A percentile compares a stretch with the other conserved stretches of the same genome.
Conservation (phyloP, 2,329 filamentous ascomycete genomes). For the Diaporthe ampelina region DNA sequence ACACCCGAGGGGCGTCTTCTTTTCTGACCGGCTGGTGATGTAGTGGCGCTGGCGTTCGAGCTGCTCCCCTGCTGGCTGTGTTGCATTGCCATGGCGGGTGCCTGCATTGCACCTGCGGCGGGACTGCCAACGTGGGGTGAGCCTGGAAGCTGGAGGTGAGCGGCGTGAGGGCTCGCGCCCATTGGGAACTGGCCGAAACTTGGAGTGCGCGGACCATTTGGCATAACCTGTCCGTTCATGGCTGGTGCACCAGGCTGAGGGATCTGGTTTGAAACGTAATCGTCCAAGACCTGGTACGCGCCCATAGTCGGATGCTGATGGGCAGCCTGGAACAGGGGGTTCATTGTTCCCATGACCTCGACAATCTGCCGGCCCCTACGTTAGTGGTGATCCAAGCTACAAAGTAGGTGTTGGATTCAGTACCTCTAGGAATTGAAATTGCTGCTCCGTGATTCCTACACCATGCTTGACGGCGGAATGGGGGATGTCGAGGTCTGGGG, state of each 20-base stretch:
- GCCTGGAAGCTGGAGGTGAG: constrained; percentile 73
- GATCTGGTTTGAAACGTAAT: constrained; percentile 68
- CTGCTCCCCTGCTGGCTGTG: constrained; percentile 77
- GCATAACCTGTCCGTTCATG: constrained; percentile 65
- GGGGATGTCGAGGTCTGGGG: constrained; percentile 73
- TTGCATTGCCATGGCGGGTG: constrained; percentile 76
- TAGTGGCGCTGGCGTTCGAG: constrained; percentile 77
- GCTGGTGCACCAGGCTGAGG: constrained; percentile 52
- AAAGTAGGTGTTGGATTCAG: constrained; percentile 40
- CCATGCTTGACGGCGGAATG: constrained; percentile 68
- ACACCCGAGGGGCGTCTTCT: constrained; percentile 68
- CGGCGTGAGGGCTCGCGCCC: constrained; percentile 70
- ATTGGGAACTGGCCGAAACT: constrained; percentile 71
- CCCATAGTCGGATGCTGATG: constrained; percentile 62
- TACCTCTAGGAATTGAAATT: constrained; percentile 77
- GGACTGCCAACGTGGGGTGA: constrained; percentile 75
- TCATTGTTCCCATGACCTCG: constrained; percentile 77
- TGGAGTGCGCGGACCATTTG: constrained; percentile 63
- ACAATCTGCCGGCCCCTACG: constrained; percentile 62
- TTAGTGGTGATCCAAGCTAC: constrained; percentile 45
- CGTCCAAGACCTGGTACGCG: constrained; percentile 71
- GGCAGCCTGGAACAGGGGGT: constrained; percentile 65
- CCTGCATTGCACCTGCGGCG: constrained; percentile 73
- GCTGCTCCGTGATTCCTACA: constrained; percentile 71
- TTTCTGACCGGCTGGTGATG: constrained; percentile 73